These are phyloP conservation scores for Chimonanthus salicifolius DNA, from an alignment of 164 flowering plant species.

Conservation along the genomic window DNA sequence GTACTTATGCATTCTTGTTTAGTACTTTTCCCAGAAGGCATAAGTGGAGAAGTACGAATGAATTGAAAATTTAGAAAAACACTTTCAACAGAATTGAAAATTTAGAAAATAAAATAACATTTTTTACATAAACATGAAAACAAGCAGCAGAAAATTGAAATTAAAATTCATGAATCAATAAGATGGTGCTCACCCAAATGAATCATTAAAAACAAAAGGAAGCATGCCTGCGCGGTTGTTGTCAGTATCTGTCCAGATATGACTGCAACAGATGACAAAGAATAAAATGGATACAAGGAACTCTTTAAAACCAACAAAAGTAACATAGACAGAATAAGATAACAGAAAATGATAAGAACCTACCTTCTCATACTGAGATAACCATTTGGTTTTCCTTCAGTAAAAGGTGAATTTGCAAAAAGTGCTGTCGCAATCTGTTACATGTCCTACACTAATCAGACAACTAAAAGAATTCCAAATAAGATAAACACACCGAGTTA, in stretches of 20 bases:
- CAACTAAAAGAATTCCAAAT: not conserved
- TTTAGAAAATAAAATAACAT: not conserved
- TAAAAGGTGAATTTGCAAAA: slow-evolving; percentile 98
- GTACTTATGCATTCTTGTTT: too few species aligned
- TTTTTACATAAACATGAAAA: not conserved
- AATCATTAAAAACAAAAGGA: slow-evolving; percentile 94
- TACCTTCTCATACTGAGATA: slow-evolving; percentile 98
- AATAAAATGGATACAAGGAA: slow-evolving; percentile 7
- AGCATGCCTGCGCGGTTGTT: slow-evolving; percentile 96
- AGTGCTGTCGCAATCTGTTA: slow-evolving; percentile 94
- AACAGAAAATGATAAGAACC: not conserved
- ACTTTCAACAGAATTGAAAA: not conserved
- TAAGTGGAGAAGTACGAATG: too few species aligned
- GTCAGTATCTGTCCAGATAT: slow-evolving; percentile 93
- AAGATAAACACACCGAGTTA: not conserved
- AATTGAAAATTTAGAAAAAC: too few species aligned
- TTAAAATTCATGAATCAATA: not conserved
- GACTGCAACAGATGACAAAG: slow-evolving; percentile 41
- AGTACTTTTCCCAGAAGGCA: too few species aligned
- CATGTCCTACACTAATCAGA: slow-evolving; percentile 24
- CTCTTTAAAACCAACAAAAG: not conserved
- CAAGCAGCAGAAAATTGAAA: not conserved
- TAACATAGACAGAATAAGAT: not conserved
- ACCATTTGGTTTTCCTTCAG: slow-evolving; percentile 96
- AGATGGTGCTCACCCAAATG: slow-evolving; percentile 69